These are phyloP conservation scores for Entrophospora sp. DNA, from an alignment of 192 early-diverging fungal species.

Conservation along the genomic window DNA sequence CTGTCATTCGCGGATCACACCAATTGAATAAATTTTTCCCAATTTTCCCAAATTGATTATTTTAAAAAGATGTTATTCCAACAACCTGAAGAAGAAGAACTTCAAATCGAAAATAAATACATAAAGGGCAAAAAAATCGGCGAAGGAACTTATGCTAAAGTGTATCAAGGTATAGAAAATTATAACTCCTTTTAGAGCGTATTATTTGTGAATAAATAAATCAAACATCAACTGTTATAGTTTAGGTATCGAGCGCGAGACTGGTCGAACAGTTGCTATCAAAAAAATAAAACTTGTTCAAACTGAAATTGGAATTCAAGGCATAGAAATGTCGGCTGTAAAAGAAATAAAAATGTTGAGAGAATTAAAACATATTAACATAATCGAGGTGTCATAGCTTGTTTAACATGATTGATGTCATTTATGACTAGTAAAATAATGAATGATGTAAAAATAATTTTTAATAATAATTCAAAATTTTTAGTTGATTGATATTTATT, in stretches of 20 bases:
- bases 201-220: background rate
- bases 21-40: no score
- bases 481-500: conserved; percentile 86
- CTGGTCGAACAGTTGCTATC: conserved; percentile 76
- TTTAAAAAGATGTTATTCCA: background rate
- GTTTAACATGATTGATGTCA: background rate
- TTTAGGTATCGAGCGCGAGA: conserved; percentile 45
- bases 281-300: conserved; percentile 96
- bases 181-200: background rate
- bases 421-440: background rate
- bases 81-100: conserved; percentile 54
- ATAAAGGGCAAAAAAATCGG: conserved; percentile 85
- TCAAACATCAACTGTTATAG: background rate
- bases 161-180: conserved; percentile 60
- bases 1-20: no score
- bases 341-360: conserved; percentile 90
- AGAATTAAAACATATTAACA: conserved; percentile 87
- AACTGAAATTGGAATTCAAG: conserved; percentile 63
- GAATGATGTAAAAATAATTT: background rate
- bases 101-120: conserved; percentile 61
- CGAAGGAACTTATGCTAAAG: conserved; percentile 94
- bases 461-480: background rate
- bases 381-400: conserved; percentile 61
- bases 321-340: conserved; percentile 91
- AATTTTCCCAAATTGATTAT: no score